Percentiles rank a stretch among this genome's conserved stretches.
phyloP scores from a whole-genome alignment of 768 basidiomycete species.

The Leccinum pellstonianum region DNA sequence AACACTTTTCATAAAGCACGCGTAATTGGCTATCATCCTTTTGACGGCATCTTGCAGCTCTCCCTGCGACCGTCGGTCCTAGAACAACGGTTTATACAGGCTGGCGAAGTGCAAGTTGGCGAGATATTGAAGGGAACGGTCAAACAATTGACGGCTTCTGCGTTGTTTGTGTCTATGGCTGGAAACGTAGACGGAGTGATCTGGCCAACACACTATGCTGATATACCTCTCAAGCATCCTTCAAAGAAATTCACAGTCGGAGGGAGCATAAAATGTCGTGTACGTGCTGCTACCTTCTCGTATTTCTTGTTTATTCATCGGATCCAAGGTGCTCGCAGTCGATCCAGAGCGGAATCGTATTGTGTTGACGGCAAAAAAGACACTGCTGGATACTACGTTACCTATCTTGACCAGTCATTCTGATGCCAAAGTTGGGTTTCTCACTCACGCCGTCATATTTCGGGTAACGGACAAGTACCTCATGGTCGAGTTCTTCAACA shows the following conservation, averaged over 20 bases:
- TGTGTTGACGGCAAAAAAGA: slow-evolving; percentile 87
- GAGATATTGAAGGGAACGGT: slow-evolving; percentile 85
- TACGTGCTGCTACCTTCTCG: slow-evolving; percentile 37
- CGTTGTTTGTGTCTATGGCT: slow-evolving; percentile 81
- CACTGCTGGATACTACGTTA: slow-evolving; percentile 75
- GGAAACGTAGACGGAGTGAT: slow-evolving; percentile 90
- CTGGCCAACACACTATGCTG: slow-evolving; percentile 94
- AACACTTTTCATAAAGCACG: slow-evolving; percentile 82
- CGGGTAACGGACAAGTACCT: slow-evolving; percentile 78
- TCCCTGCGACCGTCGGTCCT: slow-evolving; percentile 81
- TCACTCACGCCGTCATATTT: slow-evolving; percentile 82
- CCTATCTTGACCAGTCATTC: slow-evolving; percentile 66
- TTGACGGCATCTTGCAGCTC: slow-evolving; percentile 90
- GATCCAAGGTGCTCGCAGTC: slow-evolving; percentile 71
- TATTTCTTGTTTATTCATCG: background rate
- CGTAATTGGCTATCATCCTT: slow-evolving; percentile 77
- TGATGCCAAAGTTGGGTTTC: slow-evolving; percentile 64
- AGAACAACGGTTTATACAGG: slow-evolving; percentile 82
- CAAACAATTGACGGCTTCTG: slow-evolving; percentile 77
- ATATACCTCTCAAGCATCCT: slow-evolving; percentile 92
- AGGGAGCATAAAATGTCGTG: slow-evolving; percentile 79
- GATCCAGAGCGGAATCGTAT: slow-evolving; percentile 81
- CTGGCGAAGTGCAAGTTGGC: slow-evolving; percentile 80
- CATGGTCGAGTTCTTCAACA: slow-evolving; percentile 89
- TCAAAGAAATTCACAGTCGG: slow-evolving; percentile 87